These are phyloP conservation scores for Aspergillus ruber DNA, from an alignment of 2,329 filamentous ascomycete genomes.

Conservation along the genomic window DNA sequence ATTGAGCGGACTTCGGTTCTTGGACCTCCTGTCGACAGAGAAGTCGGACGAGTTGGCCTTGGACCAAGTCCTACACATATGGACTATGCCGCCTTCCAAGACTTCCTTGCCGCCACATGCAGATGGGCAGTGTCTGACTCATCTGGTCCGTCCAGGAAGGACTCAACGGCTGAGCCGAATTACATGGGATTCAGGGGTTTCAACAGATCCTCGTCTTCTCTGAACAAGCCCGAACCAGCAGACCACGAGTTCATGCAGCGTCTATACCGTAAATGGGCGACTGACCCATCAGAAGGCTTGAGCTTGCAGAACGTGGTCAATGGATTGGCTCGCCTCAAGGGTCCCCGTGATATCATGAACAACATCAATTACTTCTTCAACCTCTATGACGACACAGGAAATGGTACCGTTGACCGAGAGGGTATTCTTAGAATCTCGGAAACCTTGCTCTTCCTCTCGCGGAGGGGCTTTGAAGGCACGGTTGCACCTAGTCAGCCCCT, in stretches of 20 bases:
- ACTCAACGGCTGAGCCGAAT: constrained; percentile 44
- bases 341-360: constrained; percentile 92
- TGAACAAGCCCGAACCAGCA: constrained; percentile 64
- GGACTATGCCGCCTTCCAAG: constrained; percentile 94
- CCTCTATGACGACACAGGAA: constrained; percentile 86
- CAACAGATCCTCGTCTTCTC: constrained; percentile 45
- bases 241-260: constrained; percentile 92
- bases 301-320: constrained; percentile 88
- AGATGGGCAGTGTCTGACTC: constrained; percentile 92
- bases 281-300: constrained; percentile 66
- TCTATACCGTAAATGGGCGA: constrained; percentile 83
- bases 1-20: constrained; percentile 35
- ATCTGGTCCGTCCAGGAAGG: constrained; percentile 54
- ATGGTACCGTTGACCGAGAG: constrained; percentile 88
- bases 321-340: constrained; percentile 85
- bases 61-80: constrained; percentile 87
- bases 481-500: constrained; percentile 60
- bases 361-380: constrained; percentile 98
- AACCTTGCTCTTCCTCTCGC: constrained; percentile 82
- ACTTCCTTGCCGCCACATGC: constrained; percentile 82
- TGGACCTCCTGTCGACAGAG: constrained; percentile 52
- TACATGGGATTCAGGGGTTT: constrained; percentile 51
- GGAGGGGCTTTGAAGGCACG: constrained; percentile 73
- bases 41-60: constrained; percentile 80
- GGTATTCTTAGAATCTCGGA: constrained; percentile 94